A percentile compares a stretch with the other conserved stretches of the same genome.
These are phyloP conservation scores for Phytopythium helicoides DNA, from an alignment of 352 stramenopile genomes.

Conservation along the genomic window DNA sequence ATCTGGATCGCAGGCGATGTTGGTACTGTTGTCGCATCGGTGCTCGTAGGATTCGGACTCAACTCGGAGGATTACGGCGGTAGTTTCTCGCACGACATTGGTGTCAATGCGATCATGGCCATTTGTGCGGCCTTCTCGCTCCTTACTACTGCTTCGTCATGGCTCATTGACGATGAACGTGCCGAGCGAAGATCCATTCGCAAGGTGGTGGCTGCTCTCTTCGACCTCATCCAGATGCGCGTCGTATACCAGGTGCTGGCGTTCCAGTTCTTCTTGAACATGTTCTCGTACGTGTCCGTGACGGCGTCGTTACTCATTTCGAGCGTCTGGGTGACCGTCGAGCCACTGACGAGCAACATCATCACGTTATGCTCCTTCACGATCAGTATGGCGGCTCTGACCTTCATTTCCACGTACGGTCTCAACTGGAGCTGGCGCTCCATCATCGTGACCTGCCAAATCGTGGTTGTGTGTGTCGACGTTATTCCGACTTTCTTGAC, in stretches of 20 bases:
- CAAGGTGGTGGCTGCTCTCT: conserved; percentile 24
- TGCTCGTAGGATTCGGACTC: conserved; percentile 38
- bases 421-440: conserved; percentile 51
- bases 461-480: conserved; percentile 40
- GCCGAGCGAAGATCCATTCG: conserved; percentile 13
- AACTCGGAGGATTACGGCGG: conserved; percentile 37
- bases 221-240: conserved; percentile 37
- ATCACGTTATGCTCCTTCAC: conserved; percentile 27
- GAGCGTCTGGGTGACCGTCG: conserved; percentile 28
- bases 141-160: conserved; percentile 24
- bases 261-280: conserved; percentile 48
- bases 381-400: conserved; percentile 34
- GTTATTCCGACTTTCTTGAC: conserved; percentile 31
- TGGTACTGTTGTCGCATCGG: conserved; percentile 25
- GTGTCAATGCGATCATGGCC: conserved; percentile 35
- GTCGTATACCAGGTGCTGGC: conserved; percentile 46
- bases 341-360: conserved; percentile 28
- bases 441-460: conserved; percentile 29
- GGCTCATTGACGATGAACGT: conserved; percentile 33
- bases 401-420: conserved; percentile 32
- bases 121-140: conserved; percentile 24
- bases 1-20: conserved; percentile 33
- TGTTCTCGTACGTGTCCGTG: conserved; percentile 39
- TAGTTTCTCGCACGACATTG: conserved; percentile 27
- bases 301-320: conserved; percentile 32